phyloP scores from a whole-genome alignment of 208 protist species.

The Acanthamoeba castellanii region DNA sequence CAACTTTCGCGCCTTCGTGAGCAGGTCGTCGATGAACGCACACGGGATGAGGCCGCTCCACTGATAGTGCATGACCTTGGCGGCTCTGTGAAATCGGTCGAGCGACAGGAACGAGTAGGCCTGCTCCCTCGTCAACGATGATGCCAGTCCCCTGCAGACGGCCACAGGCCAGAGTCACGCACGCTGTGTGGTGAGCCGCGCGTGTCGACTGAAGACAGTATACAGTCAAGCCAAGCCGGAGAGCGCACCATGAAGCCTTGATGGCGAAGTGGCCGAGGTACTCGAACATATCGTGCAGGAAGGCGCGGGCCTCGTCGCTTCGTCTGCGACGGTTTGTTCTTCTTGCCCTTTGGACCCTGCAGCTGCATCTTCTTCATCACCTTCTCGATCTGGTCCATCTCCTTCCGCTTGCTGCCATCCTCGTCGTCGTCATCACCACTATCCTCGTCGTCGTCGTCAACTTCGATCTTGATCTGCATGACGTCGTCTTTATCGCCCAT shows the following conservation, averaged over 20 bases:
- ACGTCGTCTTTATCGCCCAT: too few relatives aligned
- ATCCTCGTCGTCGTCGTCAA: neutral
- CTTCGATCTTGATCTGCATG: neutral
- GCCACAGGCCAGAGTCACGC: neutral
- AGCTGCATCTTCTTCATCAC: constrained; percentile 42
- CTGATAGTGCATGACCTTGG: neutral
- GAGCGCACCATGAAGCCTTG: neutral
- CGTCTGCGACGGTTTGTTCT: neutral
- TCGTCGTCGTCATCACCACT: neutral
- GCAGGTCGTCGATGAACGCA: constrained; percentile 9
- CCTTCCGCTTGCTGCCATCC: neutral
- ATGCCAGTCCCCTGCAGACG: neutral
- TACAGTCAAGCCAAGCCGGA: neutral
- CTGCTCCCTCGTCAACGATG: neutral
- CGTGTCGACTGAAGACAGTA: neutral
- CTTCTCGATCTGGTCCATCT: neutral
- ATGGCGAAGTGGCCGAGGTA: constrained; percentile 29
- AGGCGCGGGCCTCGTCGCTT: neutral
- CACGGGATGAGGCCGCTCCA: constrained; percentile 38
- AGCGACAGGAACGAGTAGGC: neutral
- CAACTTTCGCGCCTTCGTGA: constrained; percentile 27
- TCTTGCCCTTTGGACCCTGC: neutral
- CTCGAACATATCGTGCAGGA: constrained; percentile 48
- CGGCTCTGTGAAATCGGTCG: neutral
- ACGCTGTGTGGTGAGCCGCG: neutral